Percentiles rank a stretch among this genome's conserved stretches.
phyloP scores from a whole-genome alignment of 2,329 filamentous ascomycete species.

The Fusarium annulatum region DNA sequence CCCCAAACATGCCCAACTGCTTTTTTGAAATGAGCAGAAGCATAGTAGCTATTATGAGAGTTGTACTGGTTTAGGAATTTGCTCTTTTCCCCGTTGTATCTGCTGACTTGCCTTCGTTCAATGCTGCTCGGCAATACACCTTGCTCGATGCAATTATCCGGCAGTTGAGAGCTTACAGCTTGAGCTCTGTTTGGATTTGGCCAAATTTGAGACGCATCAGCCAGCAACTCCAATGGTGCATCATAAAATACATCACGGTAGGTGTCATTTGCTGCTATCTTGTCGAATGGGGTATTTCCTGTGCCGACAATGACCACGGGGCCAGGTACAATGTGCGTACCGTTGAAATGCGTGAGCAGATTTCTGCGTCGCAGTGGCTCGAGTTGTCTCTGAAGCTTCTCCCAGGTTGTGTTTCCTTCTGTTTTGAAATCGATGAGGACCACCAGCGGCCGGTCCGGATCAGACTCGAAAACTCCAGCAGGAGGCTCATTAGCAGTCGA shows the following conservation, averaged over 20 bases:
- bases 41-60: background rate
- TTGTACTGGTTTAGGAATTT: background rate
- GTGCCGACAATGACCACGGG: background rate
- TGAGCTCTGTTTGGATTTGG: background rate
- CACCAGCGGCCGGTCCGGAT: background rate
- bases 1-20: background rate
- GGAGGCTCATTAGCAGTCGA: background rate
- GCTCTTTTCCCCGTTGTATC: background rate
- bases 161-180: background rate
- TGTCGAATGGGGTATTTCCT: no score
- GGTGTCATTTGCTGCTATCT: no score
- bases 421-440: background rate
- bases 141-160: background rate
- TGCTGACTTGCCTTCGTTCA: background rate
- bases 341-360: background rate
- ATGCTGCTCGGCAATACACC: background rate
- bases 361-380: background rate
- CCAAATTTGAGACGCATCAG: background rate
- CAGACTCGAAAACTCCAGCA: background rate
- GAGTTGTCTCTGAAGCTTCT: background rate
- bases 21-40: background rate
- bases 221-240: background rate
- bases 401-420: background rate
- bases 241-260: background rate
- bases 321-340: background rate